Evolutionary conservation across 371 early-diverging fungal species (phyloP).

Genomic region (Umbelopsis sp.): DNA sequence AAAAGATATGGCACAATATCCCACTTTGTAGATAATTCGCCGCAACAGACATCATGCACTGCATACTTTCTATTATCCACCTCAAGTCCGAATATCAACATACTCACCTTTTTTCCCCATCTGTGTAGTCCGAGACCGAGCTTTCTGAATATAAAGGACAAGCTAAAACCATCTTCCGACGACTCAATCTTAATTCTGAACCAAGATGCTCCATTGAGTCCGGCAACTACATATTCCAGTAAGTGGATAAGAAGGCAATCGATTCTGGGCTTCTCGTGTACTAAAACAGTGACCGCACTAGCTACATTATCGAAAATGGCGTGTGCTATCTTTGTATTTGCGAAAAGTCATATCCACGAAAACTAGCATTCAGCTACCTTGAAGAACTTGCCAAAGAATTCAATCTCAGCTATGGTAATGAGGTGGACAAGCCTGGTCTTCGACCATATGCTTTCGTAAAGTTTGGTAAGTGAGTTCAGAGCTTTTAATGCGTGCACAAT

Average conservation of each 20-base stretch:
- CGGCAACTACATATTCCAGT: constrained; percentile 87
- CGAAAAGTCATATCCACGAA: constrained; percentile 93
- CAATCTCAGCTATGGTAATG: constrained; percentile 86
- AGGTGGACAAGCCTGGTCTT: constrained; percentile 82
- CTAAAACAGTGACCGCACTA: constrained; percentile 31
- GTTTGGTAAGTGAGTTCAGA: constrained; percentile 67
- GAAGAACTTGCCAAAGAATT: constrained; percentile 96
- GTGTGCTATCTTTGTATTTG: constrained; percentile 94
- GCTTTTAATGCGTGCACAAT: neutral
- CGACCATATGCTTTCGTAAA: constrained; percentile 97
- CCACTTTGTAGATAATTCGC: no score
- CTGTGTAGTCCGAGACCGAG: constrained; percentile 67
- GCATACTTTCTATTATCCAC: no score
- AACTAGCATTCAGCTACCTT: constrained; percentile 93
- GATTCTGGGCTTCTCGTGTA: neutral
- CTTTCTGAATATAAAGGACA: constrained; percentile 92
- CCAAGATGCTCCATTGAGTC: constrained; percentile 95
- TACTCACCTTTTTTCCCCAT: neutral
- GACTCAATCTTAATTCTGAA: constrained; percentile 84
- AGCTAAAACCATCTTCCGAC: constrained; percentile 89
- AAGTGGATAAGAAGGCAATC: constrained; percentile 29
- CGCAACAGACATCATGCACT: no score
- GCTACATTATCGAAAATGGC: constrained; percentile 93
- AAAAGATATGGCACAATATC: no score
- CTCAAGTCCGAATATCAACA: no score